Base-by-base conservation (phyloP, 2,329 filamentous ascomycete genomes). In the Leptographium wingfieldii region DNA sequence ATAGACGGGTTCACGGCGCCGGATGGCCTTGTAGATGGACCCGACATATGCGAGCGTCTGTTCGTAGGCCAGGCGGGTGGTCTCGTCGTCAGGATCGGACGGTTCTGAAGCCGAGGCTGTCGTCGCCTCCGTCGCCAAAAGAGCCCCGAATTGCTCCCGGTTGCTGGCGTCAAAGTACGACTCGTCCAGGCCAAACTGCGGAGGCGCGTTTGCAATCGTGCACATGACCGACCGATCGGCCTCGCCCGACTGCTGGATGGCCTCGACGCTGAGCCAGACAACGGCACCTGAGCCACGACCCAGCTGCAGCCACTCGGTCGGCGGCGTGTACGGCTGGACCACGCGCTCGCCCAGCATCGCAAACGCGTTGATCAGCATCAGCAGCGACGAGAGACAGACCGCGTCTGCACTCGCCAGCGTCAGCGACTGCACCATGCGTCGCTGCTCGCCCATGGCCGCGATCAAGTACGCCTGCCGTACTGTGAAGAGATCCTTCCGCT, bases 1-100 rank as follows among this genome's bases (percentile, higher is more conserved):
- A 46, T 71, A 68, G 25, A 67, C 63, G 4, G 70, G 68, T 64
- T 72, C 70, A 35, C 68, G 68, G 40, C 65, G 65, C 57, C 65
- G 62, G 31, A 67, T 65, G 48, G 64, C 61, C 3, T 61, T 58
- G 46, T 69, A 66, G 14, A 69, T 59, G 25, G 65, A 67, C 31
- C 68, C 68, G 5, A 68, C 62, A 35, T 67, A 68, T 58, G 63
- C 65, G 11, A 69, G 63, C 6, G 67, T 64, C 57, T 67, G 66
- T 56, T 69, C 67, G 62, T 69, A 69, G 16, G 67, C 65, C 2
- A 65, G 65, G 11, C 65, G 62, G 19, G 66, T 67, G 35, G 54
- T 14, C 16, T 62, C 64, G 58, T 65, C 66, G 53, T 53, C 27
- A 65, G 65, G 66, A 27, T 62, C 60, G 43, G 33, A 35, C 33